Conservation (phyloP, 2,329 filamentous ascomycete species). For the Epicoccum nigrum region DNA sequence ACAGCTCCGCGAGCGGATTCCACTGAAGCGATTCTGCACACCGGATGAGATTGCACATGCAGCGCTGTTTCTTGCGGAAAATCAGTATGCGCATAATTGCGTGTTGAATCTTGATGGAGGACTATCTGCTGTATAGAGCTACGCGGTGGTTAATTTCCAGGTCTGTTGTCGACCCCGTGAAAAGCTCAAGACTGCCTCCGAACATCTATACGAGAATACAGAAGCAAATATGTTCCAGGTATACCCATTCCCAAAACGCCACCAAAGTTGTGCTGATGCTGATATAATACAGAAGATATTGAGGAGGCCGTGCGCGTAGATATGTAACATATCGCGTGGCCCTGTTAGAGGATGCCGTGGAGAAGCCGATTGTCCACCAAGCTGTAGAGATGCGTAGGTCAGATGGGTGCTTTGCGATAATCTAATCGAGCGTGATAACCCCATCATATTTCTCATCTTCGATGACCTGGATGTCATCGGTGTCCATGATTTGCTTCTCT, state of each 20-base stretch:
- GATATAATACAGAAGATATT: constrained; percentile 20
- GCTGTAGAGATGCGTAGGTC: neutral
- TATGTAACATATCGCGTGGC: neutral
- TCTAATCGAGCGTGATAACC: constrained; percentile 46
- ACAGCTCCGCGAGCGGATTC: constrained; percentile 61
- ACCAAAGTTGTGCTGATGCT: constrained; percentile 15
- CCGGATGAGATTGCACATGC: constrained; percentile 80
- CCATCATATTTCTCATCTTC: constrained; percentile 43
- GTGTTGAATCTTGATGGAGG: constrained; percentile 86
- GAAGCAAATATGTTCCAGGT: constrained; percentile 16
- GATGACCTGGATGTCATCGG: constrained; percentile 46
- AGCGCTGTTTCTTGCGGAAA: constrained; percentile 75
- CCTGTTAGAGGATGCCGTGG: neutral
- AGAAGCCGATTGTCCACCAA: neutral
- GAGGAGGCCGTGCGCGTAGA: constrained; percentile 3
- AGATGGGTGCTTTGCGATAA: neutral
- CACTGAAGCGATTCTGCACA: constrained; percentile 69
- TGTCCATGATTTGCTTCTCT: constrained; percentile 17
- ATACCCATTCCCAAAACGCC: constrained; percentile 26
- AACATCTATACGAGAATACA: neutral
- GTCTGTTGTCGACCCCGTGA: neutral
- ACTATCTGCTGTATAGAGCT: constrained; percentile 64
- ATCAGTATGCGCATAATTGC: constrained; percentile 86
- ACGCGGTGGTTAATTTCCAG: neutral
- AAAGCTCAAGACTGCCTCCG: neutral